Evolutionary conservation across 139 green algal species (phyloP).

Genomic region (Volvox reticuliferus): DNA sequence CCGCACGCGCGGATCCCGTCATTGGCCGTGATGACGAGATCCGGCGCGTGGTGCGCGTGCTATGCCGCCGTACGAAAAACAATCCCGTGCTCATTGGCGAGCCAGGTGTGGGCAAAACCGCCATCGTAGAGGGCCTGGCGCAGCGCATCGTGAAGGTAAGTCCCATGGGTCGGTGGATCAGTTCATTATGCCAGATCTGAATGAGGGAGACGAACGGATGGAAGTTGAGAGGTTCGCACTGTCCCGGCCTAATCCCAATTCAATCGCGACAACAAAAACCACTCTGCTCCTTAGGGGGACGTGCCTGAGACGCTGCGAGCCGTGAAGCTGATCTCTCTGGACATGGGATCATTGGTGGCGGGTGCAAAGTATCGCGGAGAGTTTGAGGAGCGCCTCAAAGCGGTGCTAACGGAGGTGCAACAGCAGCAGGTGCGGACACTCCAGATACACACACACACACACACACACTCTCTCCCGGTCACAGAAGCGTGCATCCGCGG

Average conservation of each 20-base stretch:
- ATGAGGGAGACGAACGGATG: no score
- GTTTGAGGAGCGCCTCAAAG: slow-evolving; percentile 96
- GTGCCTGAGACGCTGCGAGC: slow-evolving; percentile 83
- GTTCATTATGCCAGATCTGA: no score
- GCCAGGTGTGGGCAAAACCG: slow-evolving; percentile 83
- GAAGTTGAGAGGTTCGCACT: no score
- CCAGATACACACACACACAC: no score
- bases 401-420: slow-evolving; percentile 68
- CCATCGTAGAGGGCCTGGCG: slow-evolving; percentile 92
- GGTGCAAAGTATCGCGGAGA: slow-evolving; percentile 86
- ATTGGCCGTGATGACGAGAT: slow-evolving; percentile 90
- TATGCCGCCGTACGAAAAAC: slow-evolving; percentile 97
- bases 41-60: slow-evolving; percentile 87
- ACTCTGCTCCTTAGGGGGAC: slow-evolving; percentile 71
- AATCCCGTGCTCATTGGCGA: slow-evolving; percentile 97
- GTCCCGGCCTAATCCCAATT: no score
- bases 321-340: slow-evolving; percentile 84
- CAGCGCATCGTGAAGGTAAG: slow-evolving; percentile 87
- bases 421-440: slow-evolving; percentile 55
- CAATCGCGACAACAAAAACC: no score
- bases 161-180: no score
- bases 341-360: slow-evolving; percentile 94
- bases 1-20: slow-evolving; percentile 94
- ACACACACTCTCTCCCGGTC: no score
- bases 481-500: no score